phyloP scores from a whole-genome alignment of 2,329 filamentous ascomycete genomes.

The Penicillium sp. region DNA sequence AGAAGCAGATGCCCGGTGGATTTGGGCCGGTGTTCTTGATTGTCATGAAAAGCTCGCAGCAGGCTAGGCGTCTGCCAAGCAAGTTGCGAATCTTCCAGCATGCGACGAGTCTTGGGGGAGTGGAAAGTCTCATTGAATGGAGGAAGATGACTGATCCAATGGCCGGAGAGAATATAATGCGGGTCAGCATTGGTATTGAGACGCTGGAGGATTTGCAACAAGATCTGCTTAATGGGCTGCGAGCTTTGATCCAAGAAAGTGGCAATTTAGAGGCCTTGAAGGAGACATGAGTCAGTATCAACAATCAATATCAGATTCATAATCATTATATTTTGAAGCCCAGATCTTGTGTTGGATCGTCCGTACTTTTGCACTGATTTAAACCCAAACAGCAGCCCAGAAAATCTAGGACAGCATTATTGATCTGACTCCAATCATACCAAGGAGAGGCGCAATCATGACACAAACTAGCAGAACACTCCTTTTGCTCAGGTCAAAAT shows the following conservation, averaged over 20 bases:
- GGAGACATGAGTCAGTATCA: too few species aligned
- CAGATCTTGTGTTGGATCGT: too few species aligned
- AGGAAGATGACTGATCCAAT: conserved; percentile 76
- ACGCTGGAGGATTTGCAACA: conserved; percentile 75
- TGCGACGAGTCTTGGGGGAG: conserved; percentile 88
- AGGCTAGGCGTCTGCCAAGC: conserved; percentile 71
- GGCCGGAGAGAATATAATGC: conserved; percentile 70
- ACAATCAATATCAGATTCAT: too few species aligned
- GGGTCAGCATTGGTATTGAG: conserved; percentile 88
- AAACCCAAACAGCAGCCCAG: too few species aligned
- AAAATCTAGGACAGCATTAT: too few species aligned
- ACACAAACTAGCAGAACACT: too few species aligned
- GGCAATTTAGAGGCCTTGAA: not conserved
- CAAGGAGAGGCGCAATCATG: too few species aligned
- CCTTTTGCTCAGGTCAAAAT: too few species aligned
- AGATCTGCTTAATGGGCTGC: conserved; percentile 78
- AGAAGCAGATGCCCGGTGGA: conserved; percentile 84
- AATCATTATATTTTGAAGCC: too few species aligned
- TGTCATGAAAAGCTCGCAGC: conserved; percentile 57
- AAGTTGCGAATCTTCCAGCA: conserved; percentile 85
- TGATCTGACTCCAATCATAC: too few species aligned
- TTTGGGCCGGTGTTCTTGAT: conserved; percentile 87
- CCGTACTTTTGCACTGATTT: too few species aligned
- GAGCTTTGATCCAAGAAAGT: conserved; percentile 38
- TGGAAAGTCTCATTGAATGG: conserved; percentile 97